Base-by-base conservation (phyloP, 2,329 filamentous ascomycete species). In the Didymella exigua region DNA sequence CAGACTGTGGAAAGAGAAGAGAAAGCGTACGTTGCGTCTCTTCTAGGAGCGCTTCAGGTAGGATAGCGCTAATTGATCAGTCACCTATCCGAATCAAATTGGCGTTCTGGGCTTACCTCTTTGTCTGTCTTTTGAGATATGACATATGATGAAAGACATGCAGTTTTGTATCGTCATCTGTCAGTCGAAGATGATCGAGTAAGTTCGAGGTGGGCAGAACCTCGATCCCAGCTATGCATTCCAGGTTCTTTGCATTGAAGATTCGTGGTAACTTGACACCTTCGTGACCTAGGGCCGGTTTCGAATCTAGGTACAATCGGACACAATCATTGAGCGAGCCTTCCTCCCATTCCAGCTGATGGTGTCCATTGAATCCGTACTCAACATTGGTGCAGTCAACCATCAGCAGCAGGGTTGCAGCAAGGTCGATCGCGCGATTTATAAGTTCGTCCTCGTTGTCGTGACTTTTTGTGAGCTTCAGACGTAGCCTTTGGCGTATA, bases 161-260 rank as follows among this genome's bases (percentile, higher is more conserved):
- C 0, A 80, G 61, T 4, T 60, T 73, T 0, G 61, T 75, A 42
- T 78, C 76, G n/a, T 76, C 71, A 9, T 78, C 72, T 0, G 60
- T 66, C 19, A 80, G 40, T 1, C 68, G 68, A 2, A 80, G 64
- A 56, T 81, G 78, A 48, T 79, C 76, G 0, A 71, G 61, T 3
- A 81, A 54, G 37, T 80, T 79, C 19, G 68, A 62, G 0, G 78
- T 80, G 65, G 71, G 75, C 14, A 70, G 24, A 11, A 80, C 65
- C 0, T 72, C 36, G 6, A 80, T 19, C 0, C 77, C 77, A 0
- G 69, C 76, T 9, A 80, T 77, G 2, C 49, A 48, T 8, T 45
- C 47, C 11, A 70, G 33, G n/a, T 62, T 64, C 5, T 13, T 21
- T 5, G 63, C 66, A 16, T 42, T 65, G 44, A 70, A 66, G 0